These are phyloP conservation scores for Zancudomyces culisetae DNA, from an alignment of 371 early-diverging fungal genomes.

Conservation along the genomic window DNA sequence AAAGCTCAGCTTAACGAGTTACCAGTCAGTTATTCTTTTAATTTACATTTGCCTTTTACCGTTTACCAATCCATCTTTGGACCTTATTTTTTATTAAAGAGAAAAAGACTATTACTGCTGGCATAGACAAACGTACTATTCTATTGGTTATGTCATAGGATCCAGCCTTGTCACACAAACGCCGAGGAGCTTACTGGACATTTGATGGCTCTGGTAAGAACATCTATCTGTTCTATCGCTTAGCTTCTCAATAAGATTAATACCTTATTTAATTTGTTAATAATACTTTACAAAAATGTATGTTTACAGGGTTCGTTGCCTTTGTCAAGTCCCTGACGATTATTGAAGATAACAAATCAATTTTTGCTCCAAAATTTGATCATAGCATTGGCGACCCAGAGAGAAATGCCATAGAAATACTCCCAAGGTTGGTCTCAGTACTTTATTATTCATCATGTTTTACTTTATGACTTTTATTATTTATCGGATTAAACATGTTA, in stretches of 20 bases:
- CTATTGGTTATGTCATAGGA: too few species aligned
- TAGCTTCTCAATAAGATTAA: background rate
- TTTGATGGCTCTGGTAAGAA: background rate
- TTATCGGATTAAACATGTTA: too few species aligned
- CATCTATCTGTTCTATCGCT: background rate
- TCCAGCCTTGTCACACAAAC: background rate
- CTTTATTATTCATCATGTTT: too few species aligned
- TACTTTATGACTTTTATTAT: too few species aligned
- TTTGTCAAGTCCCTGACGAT: background rate
- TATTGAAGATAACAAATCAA: background rate
- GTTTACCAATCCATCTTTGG: too few species aligned
- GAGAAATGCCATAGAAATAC: background rate
- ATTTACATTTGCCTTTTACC: background rate
- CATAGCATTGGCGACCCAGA: background rate
- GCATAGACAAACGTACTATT: too few species aligned
- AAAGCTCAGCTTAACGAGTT: background rate
- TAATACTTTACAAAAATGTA: background rate
- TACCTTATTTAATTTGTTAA: background rate
- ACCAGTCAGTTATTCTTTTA: background rate
- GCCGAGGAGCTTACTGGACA: background rate
- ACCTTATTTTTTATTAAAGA: too few species aligned
- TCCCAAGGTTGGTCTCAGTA: background rate
- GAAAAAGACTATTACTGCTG: too few species aligned
- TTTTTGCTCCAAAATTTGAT: background rate
- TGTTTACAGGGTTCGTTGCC: background rate